Evolutionary conservation across 345 rosid genomes (phyloP), one percentile per base, ranked within the genome.

Genomic region (Camelina laxa): DNA sequence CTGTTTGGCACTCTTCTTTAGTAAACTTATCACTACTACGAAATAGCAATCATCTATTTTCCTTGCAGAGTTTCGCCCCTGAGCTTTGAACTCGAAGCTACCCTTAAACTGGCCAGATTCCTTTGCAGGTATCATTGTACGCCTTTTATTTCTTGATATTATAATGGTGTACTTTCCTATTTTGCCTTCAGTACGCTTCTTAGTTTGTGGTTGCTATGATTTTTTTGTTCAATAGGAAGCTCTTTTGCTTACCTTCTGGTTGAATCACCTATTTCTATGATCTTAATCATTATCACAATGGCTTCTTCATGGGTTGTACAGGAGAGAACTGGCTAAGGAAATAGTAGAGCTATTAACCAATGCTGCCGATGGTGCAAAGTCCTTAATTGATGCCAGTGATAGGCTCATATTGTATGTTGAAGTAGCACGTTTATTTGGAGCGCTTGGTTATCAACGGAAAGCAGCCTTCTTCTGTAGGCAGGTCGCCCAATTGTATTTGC

Each of bases 391-490:
- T 86, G 95, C 89, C 9, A 91, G 87, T 60, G 98, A 96, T 77
- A 86, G 96, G 69, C 96, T 96, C 21, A 76, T 96, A 83, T 73
- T 96, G 77, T 92, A 80, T 83, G 86, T 92, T 42, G 99, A 96
- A 84, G 79, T 96, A 76, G 95, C 99, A 56, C 98, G 97, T 58
- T 83, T 96, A 54, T 96, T 83, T 84, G 99, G 99, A 67, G 80
- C 80, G 60, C 89, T 92, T 80, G 97, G 94, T 73, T 96, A 92
- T 82, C 93, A 91, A 68, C 80, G 97, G 73, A 96, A 91, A 84
- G 96, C 98, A 65, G 99, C 98, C 76, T 92, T 96, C 84, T 96
- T 92, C 64, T 91, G 98, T 41, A 92, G 99, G 86, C 96, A 89
- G 85, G 97, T 96, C 17, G 99, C 98, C 69, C 98, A 85, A 84